Evolutionary conservation across 2,329 filamentous ascomycete species (phyloP), one percentile per base, ranked within the genome.

Genomic region (Verruconis gallopava): DNA sequence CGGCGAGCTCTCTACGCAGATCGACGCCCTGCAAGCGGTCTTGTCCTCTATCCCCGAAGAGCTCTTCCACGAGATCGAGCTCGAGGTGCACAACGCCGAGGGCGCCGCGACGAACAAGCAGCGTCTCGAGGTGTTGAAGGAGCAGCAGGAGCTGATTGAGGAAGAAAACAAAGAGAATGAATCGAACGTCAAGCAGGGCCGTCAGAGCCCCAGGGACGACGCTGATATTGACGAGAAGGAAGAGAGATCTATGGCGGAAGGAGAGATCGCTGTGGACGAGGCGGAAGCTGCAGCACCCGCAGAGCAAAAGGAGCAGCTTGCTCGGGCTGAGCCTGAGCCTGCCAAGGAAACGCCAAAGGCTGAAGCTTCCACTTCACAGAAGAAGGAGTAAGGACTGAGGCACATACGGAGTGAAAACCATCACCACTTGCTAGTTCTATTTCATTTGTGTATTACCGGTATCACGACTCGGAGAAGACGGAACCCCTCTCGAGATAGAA

Each of bases 41-140:
- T 70, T 98, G 32, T 93, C 85, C 32, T 88, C 83, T 46, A 96
- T 98, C 48, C 91, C 91, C 3, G 91, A 98, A 63, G 91, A 98
- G 62, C 73, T 98, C 32, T 98, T 93, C 83, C 91, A 98, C 71
- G 91, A 98, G 69, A 95, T 98, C 49, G 91, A 96, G 65, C 81
- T 98, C 21, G 91, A 98, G 67, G 86, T 98, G 6, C 85, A 95
- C 71, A 93, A 81, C 47, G 88, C 89, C 38, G 91, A 98, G 66
- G 91, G 91, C 47, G 89, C 88, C 9, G 91, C 91, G 18, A 98
- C 91, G 50, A 98, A 98, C 75, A 95, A 93, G 73, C 91, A 96
- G 71, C 82, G 91, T 60, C 81, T 98, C 33, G 91, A 98, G 68
- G 91, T 98, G 13, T 74, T 98, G 58, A 93, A 86, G 73, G 91